These are phyloP conservation scores for Schizonepeta tenuifolia DNA, from an alignment of 257 asterid species.

Conservation along the genomic window DNA sequence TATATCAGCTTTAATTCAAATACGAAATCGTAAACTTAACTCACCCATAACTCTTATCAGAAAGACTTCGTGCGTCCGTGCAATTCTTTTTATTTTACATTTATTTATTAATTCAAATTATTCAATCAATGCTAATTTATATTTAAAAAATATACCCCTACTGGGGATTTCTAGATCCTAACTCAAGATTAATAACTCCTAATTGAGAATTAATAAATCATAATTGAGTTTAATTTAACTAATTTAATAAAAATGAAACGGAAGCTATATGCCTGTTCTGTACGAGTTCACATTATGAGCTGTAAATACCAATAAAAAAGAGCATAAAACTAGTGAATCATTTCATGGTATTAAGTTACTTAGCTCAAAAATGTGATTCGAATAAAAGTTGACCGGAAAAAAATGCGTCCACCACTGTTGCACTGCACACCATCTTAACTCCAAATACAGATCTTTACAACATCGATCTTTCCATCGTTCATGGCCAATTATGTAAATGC, in stretches of 20 bases:
- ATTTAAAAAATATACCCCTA: too few relatives aligned
- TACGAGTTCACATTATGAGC: not conserved
- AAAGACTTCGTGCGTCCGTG: too few relatives aligned
- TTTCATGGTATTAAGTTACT: not conserved
- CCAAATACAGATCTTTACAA: conserved; percentile 5
- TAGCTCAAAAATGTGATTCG: conserved; percentile 13
- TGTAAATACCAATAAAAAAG: not conserved
- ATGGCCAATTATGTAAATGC: conserved; percentile 19
- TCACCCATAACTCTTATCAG: not conserved
- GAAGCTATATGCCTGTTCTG: not conserved
- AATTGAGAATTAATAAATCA: too few relatives aligned
- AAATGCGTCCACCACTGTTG: not conserved
- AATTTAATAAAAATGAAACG: too few relatives aligned
- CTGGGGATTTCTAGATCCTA: too few relatives aligned
- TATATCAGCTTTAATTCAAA: not conserved
- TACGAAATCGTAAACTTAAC: not conserved
- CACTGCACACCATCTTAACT: conserved; percentile 15
- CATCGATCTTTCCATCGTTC: conserved; percentile 11
- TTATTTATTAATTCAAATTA: too few relatives aligned
- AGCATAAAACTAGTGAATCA: not conserved
- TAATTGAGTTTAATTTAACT: too few relatives aligned
- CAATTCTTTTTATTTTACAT: too few relatives aligned
- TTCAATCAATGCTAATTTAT: too few relatives aligned
- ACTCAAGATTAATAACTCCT: too few relatives aligned
- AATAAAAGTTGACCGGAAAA: conserved; percentile 20